Conservation (phyloP, 139 green algal genomes). For the Chlamydomonas incerta region DNA sequence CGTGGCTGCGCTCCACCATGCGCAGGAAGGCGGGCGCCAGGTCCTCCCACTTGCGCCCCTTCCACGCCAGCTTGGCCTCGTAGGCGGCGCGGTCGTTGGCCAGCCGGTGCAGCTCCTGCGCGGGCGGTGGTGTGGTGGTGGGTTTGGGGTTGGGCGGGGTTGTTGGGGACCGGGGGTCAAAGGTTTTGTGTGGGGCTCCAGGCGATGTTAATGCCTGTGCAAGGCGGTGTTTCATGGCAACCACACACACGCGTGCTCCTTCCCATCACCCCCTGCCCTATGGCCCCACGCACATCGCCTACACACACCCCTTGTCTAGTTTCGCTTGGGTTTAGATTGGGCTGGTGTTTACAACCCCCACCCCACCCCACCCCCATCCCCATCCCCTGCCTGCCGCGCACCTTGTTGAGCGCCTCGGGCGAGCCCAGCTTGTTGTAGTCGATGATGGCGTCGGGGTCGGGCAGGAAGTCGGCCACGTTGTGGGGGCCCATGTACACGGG, state of each 20-base stretch:
- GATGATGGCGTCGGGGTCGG: constrained; percentile 31
- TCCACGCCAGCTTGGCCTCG: constrained; percentile 49
- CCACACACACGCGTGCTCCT: too few species aligned
- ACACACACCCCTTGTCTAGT: too few species aligned
- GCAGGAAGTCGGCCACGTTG: constrained; percentile 47
- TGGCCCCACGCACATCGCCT: too few species aligned
- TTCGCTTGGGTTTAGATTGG: too few species aligned
- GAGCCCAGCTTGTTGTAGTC: constrained; percentile 33
- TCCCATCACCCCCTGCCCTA: too few species aligned
- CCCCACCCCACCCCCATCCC: too few species aligned
- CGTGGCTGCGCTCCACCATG: constrained; percentile 8
- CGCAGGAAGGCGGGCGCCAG: background rate
- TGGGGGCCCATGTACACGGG: constrained; percentile 51
- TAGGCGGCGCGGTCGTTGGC: constrained; percentile 11
- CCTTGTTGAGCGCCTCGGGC: constrained; percentile 12
- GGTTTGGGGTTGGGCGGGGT: too few species aligned
- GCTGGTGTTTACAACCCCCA: too few species aligned
- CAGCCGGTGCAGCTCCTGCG: constrained; percentile 38
- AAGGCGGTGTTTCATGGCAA: too few species aligned
- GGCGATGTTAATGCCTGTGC: too few species aligned
- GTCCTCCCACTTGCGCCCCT: constrained; percentile 17
- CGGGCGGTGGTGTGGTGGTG: background rate
- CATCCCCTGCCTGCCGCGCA: background rate
- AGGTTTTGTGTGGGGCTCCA: too few species aligned
- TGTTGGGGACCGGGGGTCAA: too few species aligned